phyloP scores from a whole-genome alignment of 345 rosid genomes.

The Arabidopsis arenosa region DNA sequence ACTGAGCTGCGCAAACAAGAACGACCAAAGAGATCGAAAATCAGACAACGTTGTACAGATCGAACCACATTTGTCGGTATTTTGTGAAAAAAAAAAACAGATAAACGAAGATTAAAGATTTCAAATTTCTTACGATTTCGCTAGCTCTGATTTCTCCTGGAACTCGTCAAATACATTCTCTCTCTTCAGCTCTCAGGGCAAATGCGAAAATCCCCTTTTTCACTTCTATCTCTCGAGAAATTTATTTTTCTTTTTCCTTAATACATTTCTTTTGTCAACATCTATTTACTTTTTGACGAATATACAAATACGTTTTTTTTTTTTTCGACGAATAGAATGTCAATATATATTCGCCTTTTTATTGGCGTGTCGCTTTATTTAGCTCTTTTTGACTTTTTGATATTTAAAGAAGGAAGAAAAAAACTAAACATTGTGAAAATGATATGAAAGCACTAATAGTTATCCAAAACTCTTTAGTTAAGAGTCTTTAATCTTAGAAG shows the following conservation, averaged over 20 bases:
- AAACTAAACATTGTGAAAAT: background rate
- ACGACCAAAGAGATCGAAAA: slow-evolving; percentile 19
- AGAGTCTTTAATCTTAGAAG: no score
- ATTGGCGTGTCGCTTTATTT: slow-evolving; percentile 38
- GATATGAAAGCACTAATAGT: background rate
- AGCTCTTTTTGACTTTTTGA: slow-evolving; percentile 27
- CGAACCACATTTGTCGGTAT: slow-evolving; percentile 25
- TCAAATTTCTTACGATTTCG: slow-evolving; percentile 30
- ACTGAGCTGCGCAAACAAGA: no score
- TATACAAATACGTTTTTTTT: background rate
- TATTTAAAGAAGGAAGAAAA: background rate
- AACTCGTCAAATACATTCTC: slow-evolving; percentile 40
- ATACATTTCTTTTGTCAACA: slow-evolving; percentile 11
- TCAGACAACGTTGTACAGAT: slow-evolving; percentile 20
- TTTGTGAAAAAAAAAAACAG: background rate
- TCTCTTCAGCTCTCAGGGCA: slow-evolving; percentile 4
- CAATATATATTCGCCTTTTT: slow-evolving; percentile 24
- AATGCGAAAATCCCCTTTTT: slow-evolving; percentile 32
- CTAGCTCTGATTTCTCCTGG: slow-evolving; percentile 23
- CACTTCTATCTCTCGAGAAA: slow-evolving; percentile 30
- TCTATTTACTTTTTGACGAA: slow-evolving; percentile 13
- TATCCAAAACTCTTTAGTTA: no score
- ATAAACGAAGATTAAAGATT: background rate
- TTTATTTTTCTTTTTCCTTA: background rate
- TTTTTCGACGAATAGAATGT: slow-evolving; percentile 36